phyloP scores from a whole-genome alignment of 208 protist genomes.

The Acanthamoeba sp. region DNA sequence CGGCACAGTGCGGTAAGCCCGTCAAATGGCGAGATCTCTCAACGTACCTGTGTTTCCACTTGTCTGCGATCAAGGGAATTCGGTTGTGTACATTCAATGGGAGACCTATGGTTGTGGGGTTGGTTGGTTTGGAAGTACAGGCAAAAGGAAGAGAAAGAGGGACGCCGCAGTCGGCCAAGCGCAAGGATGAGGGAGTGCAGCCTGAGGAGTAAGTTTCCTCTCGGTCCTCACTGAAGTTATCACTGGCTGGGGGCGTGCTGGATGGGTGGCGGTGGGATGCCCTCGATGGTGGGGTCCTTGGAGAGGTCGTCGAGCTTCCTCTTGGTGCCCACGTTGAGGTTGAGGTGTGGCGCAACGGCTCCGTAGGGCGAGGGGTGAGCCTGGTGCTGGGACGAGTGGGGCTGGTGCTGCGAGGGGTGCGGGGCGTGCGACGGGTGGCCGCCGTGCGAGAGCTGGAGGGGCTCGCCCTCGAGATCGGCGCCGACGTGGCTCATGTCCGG shows the following conservation, averaged over 20 bases:
- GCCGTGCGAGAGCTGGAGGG: not conserved
- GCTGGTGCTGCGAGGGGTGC: not conserved
- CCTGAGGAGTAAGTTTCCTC: not conserved
- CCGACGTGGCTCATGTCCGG: not conserved
- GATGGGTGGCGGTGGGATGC: slow-evolving; percentile 7
- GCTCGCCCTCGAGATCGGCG: not conserved
- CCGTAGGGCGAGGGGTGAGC: not conserved
- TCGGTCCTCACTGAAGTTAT: not conserved
- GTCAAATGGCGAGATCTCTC: too few species aligned
- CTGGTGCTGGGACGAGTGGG: not conserved
- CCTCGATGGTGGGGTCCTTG: slow-evolving; percentile 9
- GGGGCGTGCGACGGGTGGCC: not conserved
- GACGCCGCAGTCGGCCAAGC: too few species aligned
- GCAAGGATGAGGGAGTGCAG: too few species aligned
- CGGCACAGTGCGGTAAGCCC: too few species aligned
- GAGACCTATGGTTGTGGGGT: not conserved
- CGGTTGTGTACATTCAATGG: too few species aligned
- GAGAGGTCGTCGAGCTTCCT: slow-evolving; percentile 9
- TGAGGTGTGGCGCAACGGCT: not conserved
- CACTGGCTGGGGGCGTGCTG: not conserved
- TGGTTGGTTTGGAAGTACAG: not conserved
- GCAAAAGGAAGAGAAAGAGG: too few species aligned
- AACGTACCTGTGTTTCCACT: not conserved
- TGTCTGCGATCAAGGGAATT: not conserved
- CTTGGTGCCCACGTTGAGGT: not conserved